Evolutionary conservation across 2,329 filamentous ascomycete species (phyloP).

Genomic region (Elsinoe perseae): DNA sequence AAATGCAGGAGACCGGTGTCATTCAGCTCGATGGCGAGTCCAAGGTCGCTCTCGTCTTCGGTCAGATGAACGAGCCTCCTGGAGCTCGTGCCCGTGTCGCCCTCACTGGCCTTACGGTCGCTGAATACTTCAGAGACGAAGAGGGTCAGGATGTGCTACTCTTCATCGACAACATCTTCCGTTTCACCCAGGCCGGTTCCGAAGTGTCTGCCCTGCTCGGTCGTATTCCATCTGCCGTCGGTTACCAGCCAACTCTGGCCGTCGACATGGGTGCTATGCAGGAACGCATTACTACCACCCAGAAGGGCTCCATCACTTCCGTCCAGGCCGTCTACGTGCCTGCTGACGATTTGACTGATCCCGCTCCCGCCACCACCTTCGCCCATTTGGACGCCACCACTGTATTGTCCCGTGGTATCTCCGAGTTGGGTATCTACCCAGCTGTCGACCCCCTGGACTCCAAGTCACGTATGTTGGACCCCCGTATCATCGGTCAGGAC

Average conservation of each 20-base stretch:
- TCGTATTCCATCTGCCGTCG: constrained; percentile 99
- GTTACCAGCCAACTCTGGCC: constrained; percentile 98
- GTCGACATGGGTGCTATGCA: constrained; percentile 99
- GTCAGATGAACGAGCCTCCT: constrained; percentile 99
- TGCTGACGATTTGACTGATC: constrained; percentile 99
- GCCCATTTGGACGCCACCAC: constrained; percentile 99
- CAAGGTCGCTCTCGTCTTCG: constrained; percentile 98
- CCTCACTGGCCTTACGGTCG: constrained; percentile 74
- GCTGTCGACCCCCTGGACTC: constrained; percentile 99
- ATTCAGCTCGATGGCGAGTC: constrained; percentile 99
- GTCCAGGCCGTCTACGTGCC: constrained; percentile 99
- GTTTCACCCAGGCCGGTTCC: constrained; percentile 99
- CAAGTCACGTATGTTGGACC: constrained; percentile 98
- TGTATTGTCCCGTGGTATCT: constrained; percentile 99
- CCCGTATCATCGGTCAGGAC: constrained; percentile 94
- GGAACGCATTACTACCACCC: constrained; percentile 99
- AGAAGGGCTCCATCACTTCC: constrained; percentile 98
- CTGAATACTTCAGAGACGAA: constrained; percentile 75
- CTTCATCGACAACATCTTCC: constrained; percentile 99
- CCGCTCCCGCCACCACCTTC: constrained; percentile 98
- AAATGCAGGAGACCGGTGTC: constrained; percentile 99
- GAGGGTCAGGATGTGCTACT: constrained; percentile 94
- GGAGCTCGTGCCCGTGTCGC: constrained; percentile 99
- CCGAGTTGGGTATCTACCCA: constrained; percentile 99
- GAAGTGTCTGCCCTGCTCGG: constrained; percentile 98